Conservation (phyloP, 2,329 filamentous ascomycete genomes). For the Diaporthe ampelina region DNA sequence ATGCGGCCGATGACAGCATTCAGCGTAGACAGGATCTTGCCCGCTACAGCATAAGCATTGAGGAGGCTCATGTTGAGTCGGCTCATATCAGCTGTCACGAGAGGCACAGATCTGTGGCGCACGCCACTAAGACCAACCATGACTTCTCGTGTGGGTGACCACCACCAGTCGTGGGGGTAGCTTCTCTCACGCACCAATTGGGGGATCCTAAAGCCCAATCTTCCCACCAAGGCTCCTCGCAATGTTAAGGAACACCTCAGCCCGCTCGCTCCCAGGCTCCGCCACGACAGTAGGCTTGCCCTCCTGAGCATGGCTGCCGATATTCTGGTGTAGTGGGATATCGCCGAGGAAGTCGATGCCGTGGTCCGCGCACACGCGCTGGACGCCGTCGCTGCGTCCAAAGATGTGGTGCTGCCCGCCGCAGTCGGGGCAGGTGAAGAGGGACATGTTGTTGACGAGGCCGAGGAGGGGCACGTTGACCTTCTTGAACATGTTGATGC, state of each 20-base stretch:
- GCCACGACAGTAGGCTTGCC: slow-evolving; percentile 93
- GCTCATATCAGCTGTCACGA: too few species aligned
- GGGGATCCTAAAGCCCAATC: slow-evolving; percentile 53
- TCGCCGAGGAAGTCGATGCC: slow-evolving; percentile 87
- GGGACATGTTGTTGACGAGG: slow-evolving; percentile 92
- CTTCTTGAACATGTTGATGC: slow-evolving; percentile 92
- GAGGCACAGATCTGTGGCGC: too few species aligned
- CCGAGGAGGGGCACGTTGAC: slow-evolving; percentile 86
- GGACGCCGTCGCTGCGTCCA: slow-evolving; percentile 75
- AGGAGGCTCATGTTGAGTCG: too few species aligned
- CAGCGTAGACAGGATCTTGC: too few species aligned
- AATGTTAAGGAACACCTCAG: slow-evolving; percentile 79
- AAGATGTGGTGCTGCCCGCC: slow-evolving; percentile 82
- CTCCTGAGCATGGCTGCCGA: slow-evolving; percentile 88
- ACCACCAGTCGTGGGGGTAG: too few species aligned
- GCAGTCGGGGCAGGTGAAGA: slow-evolving; percentile 86
- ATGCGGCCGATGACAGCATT: too few species aligned
- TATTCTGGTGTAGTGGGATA: slow-evolving; percentile 87
- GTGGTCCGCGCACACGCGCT: slow-evolving; percentile 77
- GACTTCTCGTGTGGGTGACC: too few species aligned
- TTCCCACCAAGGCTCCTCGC: slow-evolving; percentile 68
- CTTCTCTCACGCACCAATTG: too few species aligned
- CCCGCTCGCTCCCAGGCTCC: slow-evolving; percentile 82
- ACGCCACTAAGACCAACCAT: too few species aligned
- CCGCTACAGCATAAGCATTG: too few species aligned